Percentiles rank a stretch among this genome's conserved stretches.
phyloP scores from a whole-genome alignment of 805 yeast genomes.

The Yarrowia keelungensis region DNA sequence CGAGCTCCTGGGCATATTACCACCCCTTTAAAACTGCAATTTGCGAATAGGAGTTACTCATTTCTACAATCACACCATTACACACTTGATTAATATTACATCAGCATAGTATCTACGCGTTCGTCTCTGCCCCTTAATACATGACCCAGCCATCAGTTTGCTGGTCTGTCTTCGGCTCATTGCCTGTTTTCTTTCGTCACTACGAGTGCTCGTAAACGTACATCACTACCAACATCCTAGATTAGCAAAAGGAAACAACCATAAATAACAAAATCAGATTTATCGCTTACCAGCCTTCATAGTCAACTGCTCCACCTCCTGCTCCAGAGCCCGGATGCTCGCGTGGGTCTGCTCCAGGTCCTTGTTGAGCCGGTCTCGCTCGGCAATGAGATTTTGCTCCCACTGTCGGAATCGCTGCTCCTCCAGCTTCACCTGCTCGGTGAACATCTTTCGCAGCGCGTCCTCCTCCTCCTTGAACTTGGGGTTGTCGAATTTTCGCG shows the following conservation, averaged over 20 bases:
- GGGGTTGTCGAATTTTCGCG: slow-evolving; percentile 68
- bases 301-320: slow-evolving; percentile 46
- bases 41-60: too few relatives aligned
- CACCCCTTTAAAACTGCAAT: too few relatives aligned
- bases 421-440: slow-evolving; percentile 95
- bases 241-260: slow-evolving; percentile 18
- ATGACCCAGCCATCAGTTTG: too few relatives aligned
- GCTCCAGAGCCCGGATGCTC: slow-evolving; percentile 50
- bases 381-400: slow-evolving; percentile 96
- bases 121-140: too few relatives aligned
- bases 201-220: too few relatives aligned
- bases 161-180: too few relatives aligned
- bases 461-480: slow-evolving; percentile 96
- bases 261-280: slow-evolving; percentile 28
- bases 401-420: slow-evolving; percentile 98
- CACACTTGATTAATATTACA: too few relatives aligned
- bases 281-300: slow-evolving; percentile 43
- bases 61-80: too few relatives aligned
- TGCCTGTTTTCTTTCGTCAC: too few relatives aligned
- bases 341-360: slow-evolving; percentile 88
- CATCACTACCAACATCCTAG: slow-evolving; percentile 22
- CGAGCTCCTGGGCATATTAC: too few relatives aligned
- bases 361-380: slow-evolving; percentile 90
- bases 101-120: too few relatives aligned
- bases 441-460: slow-evolving; percentile 88